Evolutionary conservation across 2,329 filamentous ascomycete genomes (phyloP).

Genomic region (Trichoderma breve): DNA sequence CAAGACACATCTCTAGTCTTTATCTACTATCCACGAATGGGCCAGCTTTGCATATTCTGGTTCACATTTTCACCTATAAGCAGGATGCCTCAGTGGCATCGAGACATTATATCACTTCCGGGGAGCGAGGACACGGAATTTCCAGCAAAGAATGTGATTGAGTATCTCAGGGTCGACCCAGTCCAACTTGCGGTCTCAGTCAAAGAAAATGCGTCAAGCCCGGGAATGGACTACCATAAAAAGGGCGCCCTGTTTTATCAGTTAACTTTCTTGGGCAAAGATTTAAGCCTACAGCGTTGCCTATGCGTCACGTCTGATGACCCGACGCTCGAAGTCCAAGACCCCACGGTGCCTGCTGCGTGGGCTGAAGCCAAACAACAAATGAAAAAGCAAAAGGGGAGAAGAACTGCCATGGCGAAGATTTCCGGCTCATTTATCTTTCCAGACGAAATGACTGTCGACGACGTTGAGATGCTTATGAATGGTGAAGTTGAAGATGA

Average conservation of each 20-base stretch:
- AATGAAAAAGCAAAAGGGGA: conserved; percentile 31
- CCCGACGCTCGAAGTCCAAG: conserved; percentile 26
- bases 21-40: conserved; percentile 32
- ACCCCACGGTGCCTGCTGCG: conserved; percentile 30
- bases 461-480: conserved; percentile 25
- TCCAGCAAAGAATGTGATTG: conserved; percentile 21
- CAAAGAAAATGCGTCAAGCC: conserved; percentile 20
- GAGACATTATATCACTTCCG: conserved; percentile 34
- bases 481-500: background rate
- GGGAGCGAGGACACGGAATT: conserved; percentile 14
- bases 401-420: conserved; percentile 30
- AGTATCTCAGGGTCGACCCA: conserved; percentile 32
- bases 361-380: conserved; percentile 29
- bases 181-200: conserved; percentile 25
- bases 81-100: conserved; percentile 38
- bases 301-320: conserved; percentile 32
- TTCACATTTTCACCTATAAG: conserved; percentile 29
- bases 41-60: conserved; percentile 38
- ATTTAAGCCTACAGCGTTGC: conserved; percentile 45
- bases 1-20: conserved; percentile 33
- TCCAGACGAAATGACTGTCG: conserved; percentile 36
- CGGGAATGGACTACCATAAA: conserved; percentile 33
- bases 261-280: conserved; percentile 41
- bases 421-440: conserved; percentile 37
- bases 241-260: conserved; percentile 47